A percentile compares a stretch with the other conserved stretches of the same genome.
Evolutionary conservation across 73 alveolate species (phyloP).

Genomic region (Effrenium voratum): DNA sequence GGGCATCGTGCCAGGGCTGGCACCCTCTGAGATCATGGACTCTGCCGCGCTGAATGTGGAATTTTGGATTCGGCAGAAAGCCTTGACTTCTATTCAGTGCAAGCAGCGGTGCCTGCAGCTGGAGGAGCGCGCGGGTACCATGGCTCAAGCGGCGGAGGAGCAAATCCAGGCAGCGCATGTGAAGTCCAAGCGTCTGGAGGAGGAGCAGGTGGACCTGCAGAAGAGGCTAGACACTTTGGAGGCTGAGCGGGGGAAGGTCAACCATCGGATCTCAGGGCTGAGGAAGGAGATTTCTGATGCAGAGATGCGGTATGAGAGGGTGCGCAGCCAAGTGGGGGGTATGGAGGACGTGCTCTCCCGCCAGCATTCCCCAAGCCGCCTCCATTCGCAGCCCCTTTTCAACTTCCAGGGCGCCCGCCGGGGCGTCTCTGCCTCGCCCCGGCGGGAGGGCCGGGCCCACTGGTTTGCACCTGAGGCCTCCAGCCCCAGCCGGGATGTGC

Average conservation of each 20-base stretch:
- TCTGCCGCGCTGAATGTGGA: slow-evolving; percentile 37
- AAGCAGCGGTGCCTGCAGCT: slow-evolving; percentile 19
- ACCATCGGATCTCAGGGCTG: neutral
- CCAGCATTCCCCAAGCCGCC: neutral
- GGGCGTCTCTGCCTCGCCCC: too few relatives aligned
- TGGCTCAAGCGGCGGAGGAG: slow-evolving; percentile 21
- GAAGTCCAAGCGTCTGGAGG: slow-evolving; percentile 40
- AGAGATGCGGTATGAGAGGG: neutral
- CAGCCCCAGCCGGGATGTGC: too few relatives aligned
- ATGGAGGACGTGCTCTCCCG: slow-evolving; percentile 3
- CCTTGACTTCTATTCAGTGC: slow-evolving; percentile 9
- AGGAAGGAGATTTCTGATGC: slow-evolving; percentile 21
- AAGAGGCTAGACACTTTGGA: slow-evolving; percentile 28
- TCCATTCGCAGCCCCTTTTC: neutral
- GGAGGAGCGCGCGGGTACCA: slow-evolving; percentile 12
- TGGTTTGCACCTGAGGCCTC: too few relatives aligned
- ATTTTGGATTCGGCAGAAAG: slow-evolving; percentile 45
- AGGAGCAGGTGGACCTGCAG: slow-evolving; percentile 30
- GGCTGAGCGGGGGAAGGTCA: slow-evolving; percentile 11
- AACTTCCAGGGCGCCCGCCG: slow-evolving; percentile 1
- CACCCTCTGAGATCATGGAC: slow-evolving; percentile 50
- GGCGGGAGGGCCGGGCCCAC: too few relatives aligned
- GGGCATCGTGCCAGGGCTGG: slow-evolving; percentile 42
- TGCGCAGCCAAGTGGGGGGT: slow-evolving; percentile 12
- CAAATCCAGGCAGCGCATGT: neutral